Evolutionary conservation across 2,329 filamentous ascomycete species (phyloP).

Genomic region (Nothophaeocryptopus gaeumannii): DNA sequence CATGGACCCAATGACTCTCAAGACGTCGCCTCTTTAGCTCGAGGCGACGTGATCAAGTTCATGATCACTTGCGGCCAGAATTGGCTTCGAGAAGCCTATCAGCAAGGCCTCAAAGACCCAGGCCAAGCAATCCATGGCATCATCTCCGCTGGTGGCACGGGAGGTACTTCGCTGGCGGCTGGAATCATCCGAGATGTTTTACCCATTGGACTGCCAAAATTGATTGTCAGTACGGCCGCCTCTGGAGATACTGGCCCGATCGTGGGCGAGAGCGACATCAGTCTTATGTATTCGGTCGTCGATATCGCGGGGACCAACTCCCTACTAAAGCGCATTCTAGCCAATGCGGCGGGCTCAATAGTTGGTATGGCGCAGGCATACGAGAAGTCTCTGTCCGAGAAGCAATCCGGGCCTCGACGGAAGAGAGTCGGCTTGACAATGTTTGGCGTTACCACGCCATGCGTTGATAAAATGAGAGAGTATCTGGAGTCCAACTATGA

Average conservation of each 20-base stretch:
- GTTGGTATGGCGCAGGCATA: constrained; percentile 56
- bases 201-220: constrained; percentile 65
- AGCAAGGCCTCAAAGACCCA: constrained; percentile 19
- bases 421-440: constrained; percentile 65
- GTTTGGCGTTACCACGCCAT: constrained; percentile 72
- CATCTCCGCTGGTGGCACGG: constrained; percentile 60
- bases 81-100: constrained; percentile 39
- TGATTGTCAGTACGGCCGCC: constrained; percentile 68
- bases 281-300: constrained; percentile 68
- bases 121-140: constrained; percentile 43
- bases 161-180: constrained; percentile 59
- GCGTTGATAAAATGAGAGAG: constrained; percentile 55
- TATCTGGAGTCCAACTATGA: constrained; percentile 47
- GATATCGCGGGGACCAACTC: constrained; percentile 66
- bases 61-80: constrained; percentile 52
- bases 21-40: constrained; percentile 42
- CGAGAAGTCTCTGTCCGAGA: constrained; percentile 15
- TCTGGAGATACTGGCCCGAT: constrained; percentile 63
- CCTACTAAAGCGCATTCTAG: constrained; percentile 56
- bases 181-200: constrained; percentile 59
- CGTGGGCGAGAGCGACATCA: constrained; percentile 67
- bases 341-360: constrained; percentile 63
- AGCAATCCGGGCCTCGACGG: constrained; percentile 6
- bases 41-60: constrained; percentile 56
- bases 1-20: constrained; percentile 29